Evolutionary conservation across 208 protist species (phyloP).

Genomic region (Leishmania tarentolae): DNA sequence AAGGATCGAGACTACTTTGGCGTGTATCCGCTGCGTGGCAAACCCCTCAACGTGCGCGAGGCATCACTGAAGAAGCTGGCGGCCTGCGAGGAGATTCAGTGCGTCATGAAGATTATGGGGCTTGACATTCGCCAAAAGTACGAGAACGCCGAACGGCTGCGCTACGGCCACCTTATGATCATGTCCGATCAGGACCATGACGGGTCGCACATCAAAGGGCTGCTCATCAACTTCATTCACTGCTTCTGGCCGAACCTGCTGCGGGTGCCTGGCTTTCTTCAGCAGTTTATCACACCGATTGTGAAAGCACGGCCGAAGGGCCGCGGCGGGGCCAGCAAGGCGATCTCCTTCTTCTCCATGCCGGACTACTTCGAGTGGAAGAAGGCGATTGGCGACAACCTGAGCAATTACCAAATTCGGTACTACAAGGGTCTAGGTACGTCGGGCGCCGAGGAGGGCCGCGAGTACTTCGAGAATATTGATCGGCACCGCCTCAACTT

Average conservation of each 20-base stretch:
- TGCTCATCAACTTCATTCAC: constrained; percentile 99
- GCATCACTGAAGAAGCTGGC: constrained; percentile 93
- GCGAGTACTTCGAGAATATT: constrained; percentile 99
- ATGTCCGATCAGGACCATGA: constrained; percentile 99
- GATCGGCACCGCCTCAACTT: constrained; percentile 97
- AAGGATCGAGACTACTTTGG: constrained; percentile 99
- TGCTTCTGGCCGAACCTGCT: constrained; percentile 99
- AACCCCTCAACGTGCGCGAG: constrained; percentile 99
- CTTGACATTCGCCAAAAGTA: constrained; percentile 95
- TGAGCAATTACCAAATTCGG: constrained; percentile 96
- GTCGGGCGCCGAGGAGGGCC: constrained; percentile 96
- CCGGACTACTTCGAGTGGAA: constrained; percentile 99
- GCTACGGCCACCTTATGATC: constrained; percentile 99
- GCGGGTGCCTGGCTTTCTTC: constrained; percentile 96
- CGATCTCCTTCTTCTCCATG: constrained; percentile 99
- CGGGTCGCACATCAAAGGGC: constrained; percentile 99
- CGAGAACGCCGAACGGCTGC: constrained; percentile 83
- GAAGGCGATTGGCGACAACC: constrained; percentile 57
- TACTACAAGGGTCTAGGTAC: constrained; percentile 99
- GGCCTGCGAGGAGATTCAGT: constrained; percentile 96
- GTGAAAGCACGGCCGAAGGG: constrained; percentile 96
- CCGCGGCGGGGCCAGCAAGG: constrained; percentile 50
- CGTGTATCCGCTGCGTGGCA: constrained; percentile 99
- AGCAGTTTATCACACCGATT: constrained; percentile 99
- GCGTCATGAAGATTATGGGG: constrained; percentile 96